Base-by-base conservation (phyloP, 768 basidiomycete species). In the Cyclocybe aegerita region DNA sequence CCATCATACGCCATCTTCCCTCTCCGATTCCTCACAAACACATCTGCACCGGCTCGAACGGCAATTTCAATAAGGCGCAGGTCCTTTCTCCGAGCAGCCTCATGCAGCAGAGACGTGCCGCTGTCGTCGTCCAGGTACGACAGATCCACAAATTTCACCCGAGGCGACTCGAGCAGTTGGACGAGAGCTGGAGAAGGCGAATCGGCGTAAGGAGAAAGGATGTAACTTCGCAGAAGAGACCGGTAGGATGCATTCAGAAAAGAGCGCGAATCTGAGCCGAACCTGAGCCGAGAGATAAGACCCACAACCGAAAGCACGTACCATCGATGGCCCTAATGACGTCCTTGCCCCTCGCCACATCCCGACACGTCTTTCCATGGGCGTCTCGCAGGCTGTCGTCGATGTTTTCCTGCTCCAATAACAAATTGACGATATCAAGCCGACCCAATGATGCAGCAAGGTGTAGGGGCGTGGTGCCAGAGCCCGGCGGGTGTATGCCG, bases 41-140 rank as follows among this genome's bases (percentile, higher is more conserved):
- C 88, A 61, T 95, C 93, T 0, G 91, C 93, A 0, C 93, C 93
- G 7, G 88, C 86, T 16, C 87, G 80, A 1, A 94, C 82, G 0
- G 84, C 86, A n/a, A 93, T 77, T 60, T 96, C 90, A 23, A 96
- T 81, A 14, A 96, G 69, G 4, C 83, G 75, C 15, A 96, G 70
- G 61, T 97, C 92, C 52, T 86, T 86, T 11, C 93, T 77, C 33
- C 80, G 74, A 0, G 90, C 90, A 1, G 93, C 92, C 65, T 95
- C 94, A 56, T 98, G 95, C 0, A 98, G 74, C 4, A 97, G 67
- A 0, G 90, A 83, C 2, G 79, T 77, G 0, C 94, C 93, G 1
- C 84, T 79, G n/a, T 77, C 74, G 43, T 88, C 82, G 55, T 96
- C 93, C 9, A 94, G 73, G 49, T 88, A 87, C 0, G 85, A 85